These are phyloP conservation scores for Leishmania amazonensis DNA, from an alignment of 208 protist species.

Conservation along the genomic window DNA sequence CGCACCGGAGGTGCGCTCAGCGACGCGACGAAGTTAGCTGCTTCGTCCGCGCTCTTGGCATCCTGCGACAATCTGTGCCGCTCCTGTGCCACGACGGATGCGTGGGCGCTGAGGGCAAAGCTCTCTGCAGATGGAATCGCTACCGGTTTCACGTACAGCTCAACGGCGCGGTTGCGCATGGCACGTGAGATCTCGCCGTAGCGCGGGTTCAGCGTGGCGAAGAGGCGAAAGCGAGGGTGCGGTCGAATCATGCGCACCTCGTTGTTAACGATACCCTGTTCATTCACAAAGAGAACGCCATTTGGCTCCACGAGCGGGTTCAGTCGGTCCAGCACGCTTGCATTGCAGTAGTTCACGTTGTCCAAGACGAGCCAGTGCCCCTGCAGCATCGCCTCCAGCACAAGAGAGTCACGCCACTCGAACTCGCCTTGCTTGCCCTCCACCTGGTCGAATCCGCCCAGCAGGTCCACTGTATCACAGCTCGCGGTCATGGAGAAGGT, in stretches of 20 bases:
- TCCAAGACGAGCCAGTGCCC: constrained; percentile 99
- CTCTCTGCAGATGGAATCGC: constrained; percentile 78
- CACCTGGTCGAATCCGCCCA: constrained; percentile 99
- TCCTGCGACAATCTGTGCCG: constrained; percentile 1
- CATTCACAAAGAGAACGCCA: constrained; percentile 95
- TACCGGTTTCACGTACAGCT: constrained; percentile 93
- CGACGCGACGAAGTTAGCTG: background rate
- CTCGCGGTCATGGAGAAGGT: constrained; percentile 98
- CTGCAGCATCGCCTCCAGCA: constrained; percentile 94
- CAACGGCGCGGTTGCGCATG: constrained; percentile 99
- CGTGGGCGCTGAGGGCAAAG: constrained; percentile 35
- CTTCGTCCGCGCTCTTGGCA: constrained; percentile 1
- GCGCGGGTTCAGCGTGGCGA: constrained; percentile 97
- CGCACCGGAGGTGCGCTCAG: constrained; percentile 15
- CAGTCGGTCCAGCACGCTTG: constrained; percentile 99
- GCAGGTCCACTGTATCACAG: constrained; percentile 99
- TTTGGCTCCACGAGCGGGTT: constrained; percentile 99
- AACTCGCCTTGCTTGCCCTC: constrained; percentile 96
- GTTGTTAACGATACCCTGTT: constrained; percentile 96
- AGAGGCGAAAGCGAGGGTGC: constrained; percentile 99
- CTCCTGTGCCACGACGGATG: constrained; percentile 18
- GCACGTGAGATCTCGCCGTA: constrained; percentile 99
- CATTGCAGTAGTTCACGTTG: constrained; percentile 99
- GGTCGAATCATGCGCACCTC: constrained; percentile 93
- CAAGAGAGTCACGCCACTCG: constrained; percentile 99